phyloP scores from a whole-genome alignment of 345 rosid species.

The Citrus reticulata region DNA sequence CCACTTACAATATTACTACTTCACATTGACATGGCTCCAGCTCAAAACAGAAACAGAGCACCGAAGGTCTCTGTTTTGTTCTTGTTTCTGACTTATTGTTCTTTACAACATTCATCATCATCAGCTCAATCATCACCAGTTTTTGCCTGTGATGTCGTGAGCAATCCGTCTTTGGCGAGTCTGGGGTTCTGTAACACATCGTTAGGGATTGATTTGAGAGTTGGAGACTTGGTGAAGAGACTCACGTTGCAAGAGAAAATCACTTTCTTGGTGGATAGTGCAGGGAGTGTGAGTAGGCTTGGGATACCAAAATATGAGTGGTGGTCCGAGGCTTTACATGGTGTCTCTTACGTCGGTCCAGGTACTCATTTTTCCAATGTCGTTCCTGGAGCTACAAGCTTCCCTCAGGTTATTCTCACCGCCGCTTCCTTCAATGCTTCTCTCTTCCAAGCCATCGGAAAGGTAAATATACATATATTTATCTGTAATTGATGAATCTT shows the following conservation, averaged over 20 bases:
- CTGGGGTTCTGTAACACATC: conserved; percentile 59
- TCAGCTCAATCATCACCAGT: conserved; percentile 47
- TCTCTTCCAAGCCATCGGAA: conserved; percentile 80
- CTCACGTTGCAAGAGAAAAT: conserved; percentile 83
- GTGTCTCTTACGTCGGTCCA: conserved; percentile 79
- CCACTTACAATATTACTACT: no score
- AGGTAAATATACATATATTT: conserved; percentile 34
- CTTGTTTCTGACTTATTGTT: conserved; percentile 4
- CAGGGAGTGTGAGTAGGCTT: conserved; percentile 59
- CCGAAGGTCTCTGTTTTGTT: conserved; percentile 33
- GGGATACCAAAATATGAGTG: conserved; percentile 87
- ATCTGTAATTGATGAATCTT: no score
- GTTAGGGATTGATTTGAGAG: conserved; percentile 41
- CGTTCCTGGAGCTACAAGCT: conserved; percentile 92
- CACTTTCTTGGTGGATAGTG: conserved; percentile 39
- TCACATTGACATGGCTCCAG: conserved; percentile 13
- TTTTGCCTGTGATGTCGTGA: conserved; percentile 68
- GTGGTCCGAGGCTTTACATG: conserved; percentile 99
- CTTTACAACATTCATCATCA: conserved; percentile 7
- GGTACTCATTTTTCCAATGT: conserved; percentile 56
- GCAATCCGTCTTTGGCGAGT: conserved; percentile 39
- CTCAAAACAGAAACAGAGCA: conserved; percentile 28
- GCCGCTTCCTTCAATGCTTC: conserved; percentile 90
- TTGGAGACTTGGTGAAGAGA: conserved; percentile 68
- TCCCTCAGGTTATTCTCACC: conserved; percentile 89